These are phyloP conservation scores for Chaetomium fimeti DNA, from an alignment of 495 filamentous ascomycete species.

Conservation along the genomic window DNA sequence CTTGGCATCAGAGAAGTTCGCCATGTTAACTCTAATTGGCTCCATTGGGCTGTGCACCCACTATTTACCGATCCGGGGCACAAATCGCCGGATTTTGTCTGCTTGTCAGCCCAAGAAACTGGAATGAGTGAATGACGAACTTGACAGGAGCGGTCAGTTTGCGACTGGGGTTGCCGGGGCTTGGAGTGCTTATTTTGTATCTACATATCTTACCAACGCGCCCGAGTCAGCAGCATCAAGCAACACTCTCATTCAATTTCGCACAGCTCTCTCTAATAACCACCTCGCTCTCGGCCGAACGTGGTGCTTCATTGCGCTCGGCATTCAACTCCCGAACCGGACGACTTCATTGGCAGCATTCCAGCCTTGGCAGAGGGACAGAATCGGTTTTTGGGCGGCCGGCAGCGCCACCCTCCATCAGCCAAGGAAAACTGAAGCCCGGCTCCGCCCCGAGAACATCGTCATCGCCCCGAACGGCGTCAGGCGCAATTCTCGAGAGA, in stretches of 20 bases:
- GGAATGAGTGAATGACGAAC: not conserved
- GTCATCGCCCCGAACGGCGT: constrained; percentile 27
- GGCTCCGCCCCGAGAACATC: constrained; percentile 27
- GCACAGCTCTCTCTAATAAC: not conserved
- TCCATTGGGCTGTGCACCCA: not conserved
- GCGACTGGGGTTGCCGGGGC: too few species aligned
- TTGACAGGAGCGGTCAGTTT: not conserved
- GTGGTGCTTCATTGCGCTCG: not conserved
- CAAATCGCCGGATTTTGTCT: constrained; percentile 9
- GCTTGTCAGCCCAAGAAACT: not conserved
- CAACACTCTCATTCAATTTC: not conserved
- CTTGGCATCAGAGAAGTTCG: constrained; percentile 7
- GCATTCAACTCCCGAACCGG: not conserved
- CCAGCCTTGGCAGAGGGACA: constrained; percentile 15
- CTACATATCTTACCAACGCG: too few species aligned
- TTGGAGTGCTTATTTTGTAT: not conserved
- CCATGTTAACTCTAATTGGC: constrained; percentile 9
- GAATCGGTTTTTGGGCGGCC: constrained; percentile 7
- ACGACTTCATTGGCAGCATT: not conserved
- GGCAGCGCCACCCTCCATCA: constrained; percentile 30
- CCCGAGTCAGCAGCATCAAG: not conserved
- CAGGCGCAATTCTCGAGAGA: constrained; percentile 23
- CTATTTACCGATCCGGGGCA: constrained; percentile 12
- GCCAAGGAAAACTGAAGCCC: constrained; percentile 29
- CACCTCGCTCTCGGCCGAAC: not conserved